phyloP scores from a whole-genome alignment of 176 grass and related monocot genomes.

The Cenchrus purpureus region DNA sequence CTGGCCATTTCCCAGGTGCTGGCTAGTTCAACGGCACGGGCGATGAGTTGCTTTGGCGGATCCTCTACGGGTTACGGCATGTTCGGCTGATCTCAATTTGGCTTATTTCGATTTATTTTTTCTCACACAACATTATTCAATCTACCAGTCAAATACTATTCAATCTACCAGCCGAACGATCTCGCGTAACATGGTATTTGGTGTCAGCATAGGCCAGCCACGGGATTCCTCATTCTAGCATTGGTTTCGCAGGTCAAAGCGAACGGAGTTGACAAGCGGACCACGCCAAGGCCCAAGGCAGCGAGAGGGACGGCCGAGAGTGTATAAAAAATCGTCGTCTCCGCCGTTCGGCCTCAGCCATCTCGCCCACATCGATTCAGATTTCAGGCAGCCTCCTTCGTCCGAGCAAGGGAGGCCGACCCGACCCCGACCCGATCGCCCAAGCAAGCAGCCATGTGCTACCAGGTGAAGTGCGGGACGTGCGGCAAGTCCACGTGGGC shows the following conservation, averaged over 20 bases:
- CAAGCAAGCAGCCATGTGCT: slow-evolving; percentile 56
- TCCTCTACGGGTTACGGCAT: too few species aligned
- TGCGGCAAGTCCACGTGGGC: slow-evolving; percentile 88
- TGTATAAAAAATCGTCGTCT: neutral
- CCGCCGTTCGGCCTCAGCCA: neutral
- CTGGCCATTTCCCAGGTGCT: too few species aligned
- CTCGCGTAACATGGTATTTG: too few species aligned
- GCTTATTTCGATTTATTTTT: too few species aligned
- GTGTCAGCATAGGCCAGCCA: slow-evolving; percentile 7
- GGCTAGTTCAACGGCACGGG: too few species aligned
- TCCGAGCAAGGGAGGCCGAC: too few species aligned
- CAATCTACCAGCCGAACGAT: too few species aligned
- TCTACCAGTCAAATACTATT: too few species aligned
- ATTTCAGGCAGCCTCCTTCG: neutral
- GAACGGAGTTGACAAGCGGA: neutral
- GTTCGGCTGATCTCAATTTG: too few species aligned
- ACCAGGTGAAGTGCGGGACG: slow-evolving; percentile 66
- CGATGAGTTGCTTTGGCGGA: too few species aligned
- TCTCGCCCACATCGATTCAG: neutral
- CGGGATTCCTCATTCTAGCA: neutral
- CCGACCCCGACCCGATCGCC: too few species aligned
- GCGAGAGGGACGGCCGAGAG: neutral
- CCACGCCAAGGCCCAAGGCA: neutral
- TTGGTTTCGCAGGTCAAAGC: slow-evolving; percentile 11
- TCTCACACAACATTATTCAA: too few species aligned